Evolutionary conservation across 208 protist species (phyloP).

Genomic region (Trypanosoma mega): DNA sequence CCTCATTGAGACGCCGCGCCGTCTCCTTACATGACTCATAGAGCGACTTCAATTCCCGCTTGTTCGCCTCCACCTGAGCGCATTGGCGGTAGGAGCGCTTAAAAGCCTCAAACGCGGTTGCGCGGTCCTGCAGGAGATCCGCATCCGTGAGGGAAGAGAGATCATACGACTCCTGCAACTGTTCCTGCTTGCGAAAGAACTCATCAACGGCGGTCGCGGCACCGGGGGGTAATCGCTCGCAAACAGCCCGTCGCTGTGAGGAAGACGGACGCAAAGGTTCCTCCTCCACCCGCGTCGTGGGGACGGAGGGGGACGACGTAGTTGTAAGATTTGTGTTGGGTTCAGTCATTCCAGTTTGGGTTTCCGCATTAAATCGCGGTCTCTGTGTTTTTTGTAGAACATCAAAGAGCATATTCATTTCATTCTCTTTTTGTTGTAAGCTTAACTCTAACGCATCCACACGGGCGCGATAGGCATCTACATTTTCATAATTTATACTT

Average conservation of each 20-base stretch:
- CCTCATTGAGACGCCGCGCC: conserved; percentile 59
- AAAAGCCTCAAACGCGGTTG: conserved; percentile 85
- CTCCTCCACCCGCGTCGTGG: neutral
- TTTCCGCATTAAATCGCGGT: conserved; percentile 44
- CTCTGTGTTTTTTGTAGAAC: conserved; percentile 72
- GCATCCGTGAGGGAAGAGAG: conserved; percentile 70
- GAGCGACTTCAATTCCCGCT: conserved; percentile 57
- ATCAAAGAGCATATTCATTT: conserved; percentile 87
- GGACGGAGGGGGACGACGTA: neutral
- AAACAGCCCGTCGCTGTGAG: conserved; percentile 9
- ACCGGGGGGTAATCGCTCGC: conserved; percentile 32
- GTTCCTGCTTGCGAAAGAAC: conserved; percentile 49
- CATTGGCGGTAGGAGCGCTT: conserved; percentile 77
- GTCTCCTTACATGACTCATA: conserved; percentile 75
- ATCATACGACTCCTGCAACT: conserved; percentile 36
- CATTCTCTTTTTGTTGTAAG: conserved; percentile 92
- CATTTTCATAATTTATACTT: neutral
- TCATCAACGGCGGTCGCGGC: conserved; percentile 48
- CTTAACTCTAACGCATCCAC: conserved; percentile 63
- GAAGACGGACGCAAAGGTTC: neutral
- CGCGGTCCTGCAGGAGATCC: conserved; percentile 72
- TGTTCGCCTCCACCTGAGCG: conserved; percentile 69
- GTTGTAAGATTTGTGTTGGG: neutral
- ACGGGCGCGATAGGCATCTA: conserved; percentile 44
- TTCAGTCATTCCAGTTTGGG: conserved; percentile 31